Base-by-base conservation (phyloP, 257 asterid species). In the Capsicum rhomboideum region DNA sequence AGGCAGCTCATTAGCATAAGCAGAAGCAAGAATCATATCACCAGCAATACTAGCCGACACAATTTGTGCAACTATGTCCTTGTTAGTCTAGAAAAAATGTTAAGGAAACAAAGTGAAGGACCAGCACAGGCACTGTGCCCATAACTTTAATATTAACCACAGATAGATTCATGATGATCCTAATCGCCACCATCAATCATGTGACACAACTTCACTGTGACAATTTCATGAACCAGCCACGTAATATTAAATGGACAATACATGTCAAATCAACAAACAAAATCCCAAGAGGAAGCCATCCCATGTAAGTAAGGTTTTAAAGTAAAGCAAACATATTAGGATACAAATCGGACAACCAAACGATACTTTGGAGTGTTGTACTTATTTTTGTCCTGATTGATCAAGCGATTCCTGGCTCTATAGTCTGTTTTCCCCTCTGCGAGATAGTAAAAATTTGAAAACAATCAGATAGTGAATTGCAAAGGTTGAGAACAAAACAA, bases 341-440 rank as follows among this genome's bases (percentile, higher is more conserved):
- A 92, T 92, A 91, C 97, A 79, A 93, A 91, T 89, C 94, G 86
- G 79, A 92, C 95, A 54, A 92, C 92, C 56, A 91, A 90, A 10
- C 97, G 90, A 34, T 90, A 93, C 87, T 92, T 93, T 5, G 96
- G 96, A 56, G 97, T 93, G 79, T 93, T 92, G 86, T 92, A 92
- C 86, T 93, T 93, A 83, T 93, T 93, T 79, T 90, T 92, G 83
- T 93, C 97, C 83, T 92, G 96, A 74, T 92, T 92, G 87, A 93
- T 93, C 53, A 92, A 89, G 6, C 95, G 92, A 77, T 86, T 91
- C 89, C 96, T 91, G 0, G 97, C 97, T 83, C 96, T 88, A 82
- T 92, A 93, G 75, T 93, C 97, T 5, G 97, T 93, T 91, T 93
- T 93, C 1, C 97, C 96, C 85, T 80, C 96, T 93, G 87, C 80